Evolutionary conservation across 2,329 filamentous ascomycete species (phyloP), one percentile per base, ranked within the genome.

Genomic region (Hypoxylon sp.): DNA sequence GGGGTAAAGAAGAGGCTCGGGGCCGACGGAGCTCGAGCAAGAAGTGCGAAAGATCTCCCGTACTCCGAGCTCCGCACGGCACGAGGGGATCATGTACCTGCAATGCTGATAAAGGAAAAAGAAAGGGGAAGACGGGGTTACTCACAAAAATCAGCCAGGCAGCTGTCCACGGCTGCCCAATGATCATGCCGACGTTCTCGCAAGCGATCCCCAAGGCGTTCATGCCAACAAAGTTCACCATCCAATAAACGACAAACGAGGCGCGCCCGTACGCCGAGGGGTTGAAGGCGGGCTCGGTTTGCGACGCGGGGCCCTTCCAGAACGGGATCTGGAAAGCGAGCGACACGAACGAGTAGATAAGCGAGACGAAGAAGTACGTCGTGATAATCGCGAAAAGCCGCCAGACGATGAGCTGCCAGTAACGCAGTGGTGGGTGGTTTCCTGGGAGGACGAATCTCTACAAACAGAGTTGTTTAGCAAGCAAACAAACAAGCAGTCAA

Each of bases 291-390:
- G 68, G 64, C 16, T 73, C 78, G 11, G 67, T 70, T n/a, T 71
- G 67, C 1, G 80, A 80, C 0, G 80, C 82, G 0, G 83, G 76
- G 0, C 77, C 74, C 18, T 84, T 82, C n/a, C 72, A 78, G 71
- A 91, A 89, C 5, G 87, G 87, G 64, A 91, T 84, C 67, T 86
- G 83, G 73, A 89, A 90, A 0, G 87, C 85, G 30, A 91, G 76
- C 0, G 84, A 86, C 4, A 91, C 83, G n/a, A 90, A 76, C 0
- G 85, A 89, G 78, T 90, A 90, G 56, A 82, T 84, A 3, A 91
- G 80, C 0, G 86, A 89, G 6, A 90, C 80, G 73, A 89, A 84
- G 64, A 89, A 79, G 73, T 90, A 90, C 1, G 87, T 83, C 0
- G 74, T 71, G 1, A 89, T 78, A 0, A 85, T 89, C 2, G 87